Evolutionary conservation across 176 grass and related monocot species (phyloP).

Genomic region (Paspalum vaginatum): DNA sequence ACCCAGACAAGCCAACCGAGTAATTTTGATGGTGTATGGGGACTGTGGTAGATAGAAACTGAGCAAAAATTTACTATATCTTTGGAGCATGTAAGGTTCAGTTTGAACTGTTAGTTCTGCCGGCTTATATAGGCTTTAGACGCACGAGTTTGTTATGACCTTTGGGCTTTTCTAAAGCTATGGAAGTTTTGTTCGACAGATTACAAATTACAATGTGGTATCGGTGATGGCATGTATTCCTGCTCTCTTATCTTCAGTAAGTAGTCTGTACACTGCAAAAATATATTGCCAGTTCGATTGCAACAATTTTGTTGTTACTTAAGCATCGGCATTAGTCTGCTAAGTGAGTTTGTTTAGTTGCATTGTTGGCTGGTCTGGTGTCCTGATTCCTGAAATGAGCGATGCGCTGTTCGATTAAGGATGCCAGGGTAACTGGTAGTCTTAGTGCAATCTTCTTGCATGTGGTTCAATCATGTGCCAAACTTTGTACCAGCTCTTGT

Average conservation of each 20-base stretch:
- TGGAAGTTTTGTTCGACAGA: slow-evolving; percentile 52
- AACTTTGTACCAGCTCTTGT: too few species aligned
- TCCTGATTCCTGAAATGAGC: background rate
- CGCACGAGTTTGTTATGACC: slow-evolving; percentile 28
- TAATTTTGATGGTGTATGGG: slow-evolving; percentile 21
- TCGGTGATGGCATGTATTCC: background rate
- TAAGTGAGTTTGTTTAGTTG: background rate
- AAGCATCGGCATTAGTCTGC: too few species aligned
- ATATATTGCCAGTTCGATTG: background rate
- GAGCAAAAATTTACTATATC: slow-evolving; percentile 20
- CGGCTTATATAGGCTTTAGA: slow-evolving; percentile 45
- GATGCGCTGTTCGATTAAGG: too few species aligned
- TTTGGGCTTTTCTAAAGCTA: slow-evolving; percentile 36
- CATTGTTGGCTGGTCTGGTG: background rate
- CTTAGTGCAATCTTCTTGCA: too few species aligned
- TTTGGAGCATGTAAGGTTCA: slow-evolving; percentile 15
- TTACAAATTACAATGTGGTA: slow-evolving; percentile 2
- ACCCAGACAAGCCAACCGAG: slow-evolving; percentile 62
- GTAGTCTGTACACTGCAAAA: background rate
- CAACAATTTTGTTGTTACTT: background rate
- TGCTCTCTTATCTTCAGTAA: background rate
- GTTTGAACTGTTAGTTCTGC: slow-evolving; percentile 34
- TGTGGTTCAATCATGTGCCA: too few species aligned
- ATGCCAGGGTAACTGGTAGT: too few species aligned
- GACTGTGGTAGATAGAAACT: slow-evolving; percentile 36